Conservation (phyloP, 2,329 filamentous ascomycete species). For the Akanthomyces uredinophilus region DNA sequence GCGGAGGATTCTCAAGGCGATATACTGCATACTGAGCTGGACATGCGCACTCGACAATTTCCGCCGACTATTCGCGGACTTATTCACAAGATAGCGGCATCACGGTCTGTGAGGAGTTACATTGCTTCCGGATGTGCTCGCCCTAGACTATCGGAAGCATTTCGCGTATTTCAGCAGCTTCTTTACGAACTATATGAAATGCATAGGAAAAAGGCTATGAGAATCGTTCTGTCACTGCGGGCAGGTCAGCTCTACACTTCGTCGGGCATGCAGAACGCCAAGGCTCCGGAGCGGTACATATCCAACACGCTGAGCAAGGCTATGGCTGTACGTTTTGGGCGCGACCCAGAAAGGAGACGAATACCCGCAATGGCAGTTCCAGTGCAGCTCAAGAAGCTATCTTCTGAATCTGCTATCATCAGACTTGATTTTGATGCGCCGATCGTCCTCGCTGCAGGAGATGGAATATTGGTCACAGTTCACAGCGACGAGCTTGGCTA, state of each 20-base stretch:
- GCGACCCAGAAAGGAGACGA: not conserved
- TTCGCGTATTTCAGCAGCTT: not conserved
- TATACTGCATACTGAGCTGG: not conserved
- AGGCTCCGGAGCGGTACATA: constrained; percentile 1
- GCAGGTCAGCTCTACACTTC: constrained; percentile 3
- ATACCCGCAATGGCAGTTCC: not conserved
- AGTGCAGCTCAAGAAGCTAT: not conserved
- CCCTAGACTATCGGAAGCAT: not conserved
- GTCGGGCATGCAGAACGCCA: not conserved
- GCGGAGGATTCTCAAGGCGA: not conserved
- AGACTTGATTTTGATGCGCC: not conserved
- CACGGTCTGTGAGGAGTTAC: not conserved
- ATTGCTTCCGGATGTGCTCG: not conserved
- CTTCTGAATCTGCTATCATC: not conserved
- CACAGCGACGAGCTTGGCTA: not conserved
- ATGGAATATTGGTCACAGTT: not conserved
- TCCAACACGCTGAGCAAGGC: not conserved
- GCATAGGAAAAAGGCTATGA: constrained; percentile 4
- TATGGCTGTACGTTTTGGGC: not conserved
- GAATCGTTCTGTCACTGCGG: not conserved
- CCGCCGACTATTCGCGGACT: not conserved
- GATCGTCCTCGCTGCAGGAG: not conserved
- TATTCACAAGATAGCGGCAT: not conserved
- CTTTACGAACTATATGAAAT: constrained; percentile 2
- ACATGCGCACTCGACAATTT: not conserved